Percentiles rank a stretch among this genome's conserved stretches.
phyloP scores from a whole-genome alignment of 805 yeast genomes.

The Nakazawaea siamensis region DNA sequence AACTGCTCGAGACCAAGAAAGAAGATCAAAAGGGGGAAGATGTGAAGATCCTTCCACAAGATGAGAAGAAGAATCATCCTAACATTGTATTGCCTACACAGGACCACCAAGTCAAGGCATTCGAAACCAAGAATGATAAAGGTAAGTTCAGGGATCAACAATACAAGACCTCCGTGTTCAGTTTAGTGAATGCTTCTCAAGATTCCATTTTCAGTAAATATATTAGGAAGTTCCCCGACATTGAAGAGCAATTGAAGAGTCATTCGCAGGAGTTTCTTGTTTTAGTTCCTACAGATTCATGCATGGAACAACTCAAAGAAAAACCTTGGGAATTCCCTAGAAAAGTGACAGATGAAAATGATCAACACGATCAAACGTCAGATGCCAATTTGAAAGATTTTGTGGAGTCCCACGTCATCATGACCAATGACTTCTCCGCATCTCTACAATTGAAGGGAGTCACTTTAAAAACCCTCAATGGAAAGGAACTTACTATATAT shows the following conservation, averaged over 20 bases:
- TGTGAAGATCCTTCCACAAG: too few relatives aligned
- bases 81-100: slow-evolving; percentile 10
- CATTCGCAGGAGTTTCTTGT: slow-evolving; percentile 29
- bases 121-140: slow-evolving; percentile 1
- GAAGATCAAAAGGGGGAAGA: too few relatives aligned
- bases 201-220: slow-evolving; percentile 5
- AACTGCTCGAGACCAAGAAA: too few relatives aligned
- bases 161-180: too few relatives aligned
- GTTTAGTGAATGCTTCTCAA: background rate
- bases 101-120: slow-evolving; percentile 8
- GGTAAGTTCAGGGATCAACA: background rate
- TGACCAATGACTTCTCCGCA: too few relatives aligned
- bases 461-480: background rate
- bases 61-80: too few relatives aligned
- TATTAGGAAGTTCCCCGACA: slow-evolving; percentile 1
- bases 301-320: slow-evolving; percentile 35
- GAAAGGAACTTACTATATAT: background rate
- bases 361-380: slow-evolving; percentile 19
- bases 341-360: slow-evolving; percentile 29
- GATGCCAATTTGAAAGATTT: slow-evolving; percentile 45
- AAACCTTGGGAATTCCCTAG: slow-evolving; percentile 86
- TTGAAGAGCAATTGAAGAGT: background rate
- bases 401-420: slow-evolving; percentile 55
- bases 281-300: slow-evolving; percentile 66
- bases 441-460: too few relatives aligned